These are phyloP conservation scores for Domatiomyces catenatus DNA, from an alignment of 2,329 filamentous ascomycete species.

Conservation along the genomic window DNA sequence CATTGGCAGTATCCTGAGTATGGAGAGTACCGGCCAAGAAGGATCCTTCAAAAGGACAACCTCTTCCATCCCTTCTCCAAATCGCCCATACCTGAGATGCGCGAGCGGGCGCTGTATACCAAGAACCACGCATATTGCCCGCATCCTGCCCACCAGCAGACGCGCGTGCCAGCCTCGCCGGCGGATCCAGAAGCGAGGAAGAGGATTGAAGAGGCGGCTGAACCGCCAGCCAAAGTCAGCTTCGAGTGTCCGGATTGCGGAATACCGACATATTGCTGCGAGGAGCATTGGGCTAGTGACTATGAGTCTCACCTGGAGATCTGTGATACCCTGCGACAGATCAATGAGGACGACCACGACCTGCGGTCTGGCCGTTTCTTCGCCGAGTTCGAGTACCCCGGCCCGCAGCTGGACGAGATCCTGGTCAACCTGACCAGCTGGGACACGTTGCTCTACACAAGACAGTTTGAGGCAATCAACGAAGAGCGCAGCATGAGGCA, in stretches of 20 bases:
- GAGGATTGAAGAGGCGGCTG: conserved; percentile 31
- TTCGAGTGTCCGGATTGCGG: conserved; percentile 97
- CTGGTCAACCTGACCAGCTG: conserved; percentile 96
- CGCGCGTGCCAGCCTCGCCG: conserved; percentile 50
- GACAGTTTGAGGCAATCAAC: conserved; percentile 82
- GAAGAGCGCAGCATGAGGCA: conserved; percentile 82
- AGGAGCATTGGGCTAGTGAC: conserved; percentile 90
- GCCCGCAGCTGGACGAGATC: conserved; percentile 77
- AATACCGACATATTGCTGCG: conserved; percentile 80
- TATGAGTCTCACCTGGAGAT: conserved; percentile 87
- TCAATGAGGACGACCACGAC: conserved; percentile 97
- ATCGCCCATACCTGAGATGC: conserved; percentile 78
- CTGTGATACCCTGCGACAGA: conserved; percentile 77
- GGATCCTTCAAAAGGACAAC: conserved; percentile 53
- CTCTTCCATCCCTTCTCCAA: conserved; percentile 85
- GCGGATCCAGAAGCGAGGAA: conserved; percentile 49
- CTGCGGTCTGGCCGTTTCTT: conserved; percentile 80
- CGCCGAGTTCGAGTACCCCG: conserved; percentile 83
- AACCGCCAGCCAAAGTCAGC: conserved; percentile 62
- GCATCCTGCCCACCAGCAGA: conserved; percentile 71
- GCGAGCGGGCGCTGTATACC: conserved; percentile 76
- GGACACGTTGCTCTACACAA: conserved; percentile 79
- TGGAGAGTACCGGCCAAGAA: conserved; percentile 18
- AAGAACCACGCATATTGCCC: conserved; percentile 87
- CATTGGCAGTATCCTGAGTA: conserved; percentile 14